A percentile compares a stretch with the other conserved stretches of the same genome.
These are phyloP conservation scores for Aspergillus baeticus DNA, from an alignment of 495 filamentous ascomycete species.

Conservation along the genomic window DNA sequence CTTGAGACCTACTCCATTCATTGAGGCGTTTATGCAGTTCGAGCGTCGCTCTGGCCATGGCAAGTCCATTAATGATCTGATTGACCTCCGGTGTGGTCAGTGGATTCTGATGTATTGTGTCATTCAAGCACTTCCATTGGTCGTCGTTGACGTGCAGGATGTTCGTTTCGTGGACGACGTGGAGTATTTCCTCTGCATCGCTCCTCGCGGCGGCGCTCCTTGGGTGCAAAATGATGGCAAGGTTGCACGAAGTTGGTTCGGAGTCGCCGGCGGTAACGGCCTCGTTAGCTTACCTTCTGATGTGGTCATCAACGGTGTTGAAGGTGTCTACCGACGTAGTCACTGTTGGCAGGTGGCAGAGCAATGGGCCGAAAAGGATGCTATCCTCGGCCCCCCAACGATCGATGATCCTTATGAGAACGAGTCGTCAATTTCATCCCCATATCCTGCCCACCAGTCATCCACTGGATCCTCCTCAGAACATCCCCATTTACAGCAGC, in stretches of 20 bases:
- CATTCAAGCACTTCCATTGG: conserved; percentile 84
- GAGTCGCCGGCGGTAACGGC: conserved; percentile 66
- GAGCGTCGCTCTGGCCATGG: conserved; percentile 72
- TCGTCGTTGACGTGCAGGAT: conserved; percentile 83
- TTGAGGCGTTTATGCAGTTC: conserved; percentile 78
- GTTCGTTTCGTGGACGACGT: conserved; percentile 75
- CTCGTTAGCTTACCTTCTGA: conserved; percentile 78
- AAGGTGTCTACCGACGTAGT: conserved; percentile 84
- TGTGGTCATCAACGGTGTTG: conserved; percentile 82
- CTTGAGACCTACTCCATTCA: conserved; percentile 61
- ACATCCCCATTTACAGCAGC: conserved; percentile 16
- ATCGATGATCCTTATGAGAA: conserved; percentile 43
- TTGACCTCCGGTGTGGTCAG: conserved; percentile 75
- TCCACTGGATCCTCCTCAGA: conserved; percentile 42
- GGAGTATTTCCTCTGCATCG: conserved; percentile 96
- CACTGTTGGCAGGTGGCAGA: conserved; percentile 90
- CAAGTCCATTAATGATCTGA: conserved; percentile 69
- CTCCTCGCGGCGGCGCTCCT: conserved; percentile 75
- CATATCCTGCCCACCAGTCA: conserved; percentile 44
- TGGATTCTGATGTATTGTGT: conserved; percentile 96
- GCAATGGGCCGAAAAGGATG: conserved; percentile 59
- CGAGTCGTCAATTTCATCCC: conserved; percentile 44
- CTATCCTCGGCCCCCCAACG: conserved; percentile 36
- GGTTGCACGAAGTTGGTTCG: conserved; percentile 74
- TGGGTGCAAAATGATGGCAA: conserved; percentile 76